phyloP scores from a whole-genome alignment of 495 filamentous ascomycete species.

The Venustampulla echinocandica region DNA sequence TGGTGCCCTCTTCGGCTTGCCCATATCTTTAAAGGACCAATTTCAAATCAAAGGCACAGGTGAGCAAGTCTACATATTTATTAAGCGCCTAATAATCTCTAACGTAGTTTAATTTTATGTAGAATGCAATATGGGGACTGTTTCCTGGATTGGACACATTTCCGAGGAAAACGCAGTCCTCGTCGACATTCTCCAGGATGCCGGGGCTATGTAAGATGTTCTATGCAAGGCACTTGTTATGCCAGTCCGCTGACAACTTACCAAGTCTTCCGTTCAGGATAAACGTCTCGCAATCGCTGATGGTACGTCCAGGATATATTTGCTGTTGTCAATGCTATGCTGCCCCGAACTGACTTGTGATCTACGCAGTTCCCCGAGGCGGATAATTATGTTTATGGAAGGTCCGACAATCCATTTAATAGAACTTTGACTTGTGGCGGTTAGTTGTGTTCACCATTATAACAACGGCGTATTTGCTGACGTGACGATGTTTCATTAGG shows the following conservation, averaged over 20 bases:
- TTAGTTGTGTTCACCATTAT: neutral
- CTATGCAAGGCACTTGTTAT: no score
- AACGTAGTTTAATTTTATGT: no score
- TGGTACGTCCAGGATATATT: constrained; percentile 54
- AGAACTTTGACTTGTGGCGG: constrained; percentile 43
- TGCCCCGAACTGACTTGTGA: neutral
- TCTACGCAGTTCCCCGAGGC: constrained; percentile 14
- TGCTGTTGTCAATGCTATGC: constrained; percentile 35
- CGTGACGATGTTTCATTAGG: no score
- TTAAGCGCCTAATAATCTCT: no score
- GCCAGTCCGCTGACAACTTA: no score
- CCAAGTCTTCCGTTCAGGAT: constrained; percentile 42
- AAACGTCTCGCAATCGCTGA: constrained; percentile 49
- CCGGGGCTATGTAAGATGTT: no score
- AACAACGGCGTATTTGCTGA: no score
- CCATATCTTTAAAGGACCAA: constrained; percentile 61
- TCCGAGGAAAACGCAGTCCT: constrained; percentile 37
- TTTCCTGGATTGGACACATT: constrained; percentile 35
- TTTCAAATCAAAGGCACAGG: constrained; percentile 50
- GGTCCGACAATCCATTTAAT: constrained; percentile 42
- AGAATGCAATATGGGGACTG: constrained; percentile 39
- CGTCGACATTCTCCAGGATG: constrained; percentile 35
- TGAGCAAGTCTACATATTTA: no score
- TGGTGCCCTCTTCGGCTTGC: constrained; percentile 60
- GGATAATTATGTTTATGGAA: constrained; percentile 16